A percentile compares a stretch with the other conserved stretches of the same genome.
Conservation (phyloP, 345 rosid genomes). For the Ceriops zippeliana region DNA sequence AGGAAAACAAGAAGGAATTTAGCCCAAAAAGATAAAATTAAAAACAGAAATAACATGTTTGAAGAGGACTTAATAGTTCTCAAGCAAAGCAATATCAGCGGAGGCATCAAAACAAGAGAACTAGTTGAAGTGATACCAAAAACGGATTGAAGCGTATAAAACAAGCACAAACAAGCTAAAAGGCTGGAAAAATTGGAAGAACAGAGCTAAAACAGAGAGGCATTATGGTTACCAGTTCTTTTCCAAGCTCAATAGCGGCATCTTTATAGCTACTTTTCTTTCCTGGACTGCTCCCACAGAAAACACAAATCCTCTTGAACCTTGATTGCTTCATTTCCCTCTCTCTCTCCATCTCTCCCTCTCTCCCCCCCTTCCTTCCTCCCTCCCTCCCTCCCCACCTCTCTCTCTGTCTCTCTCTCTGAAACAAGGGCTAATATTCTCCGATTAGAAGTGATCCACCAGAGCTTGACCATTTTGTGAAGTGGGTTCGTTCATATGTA, state of each 20-base stretch:
- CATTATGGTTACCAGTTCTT: conserved; percentile 20
- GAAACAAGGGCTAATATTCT: not conserved
- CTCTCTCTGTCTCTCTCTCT: not conserved
- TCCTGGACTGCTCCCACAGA: conserved; percentile 34
- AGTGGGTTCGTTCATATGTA: conserved; percentile 18
- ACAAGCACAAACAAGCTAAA: not conserved
- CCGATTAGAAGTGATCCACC: conserved; percentile 3
- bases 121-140: not conserved
- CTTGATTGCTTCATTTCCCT: conserved; percentile 20
- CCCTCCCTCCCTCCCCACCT: not conserved
- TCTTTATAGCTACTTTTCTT: conserved; percentile 30
- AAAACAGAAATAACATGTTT: not conserved
- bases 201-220: not conserved
- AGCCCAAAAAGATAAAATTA: not conserved
- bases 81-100: conserved; percentile 15
- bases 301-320: conserved; percentile 34
- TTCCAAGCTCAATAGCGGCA: conserved; percentile 33
- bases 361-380: not conserved
- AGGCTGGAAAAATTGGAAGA: not conserved
- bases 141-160: not conserved
- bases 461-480: not conserved
- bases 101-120: not conserved
- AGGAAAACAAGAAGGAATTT: too few relatives aligned
- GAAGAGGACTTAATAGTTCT: not conserved
- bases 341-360: conserved; percentile 13